A percentile compares a stretch with the other conserved stretches of the same genome.
These are phyloP conservation scores for Xylaria longipes DNA, from an alignment of 495 filamentous ascomycete genomes.

Conservation along the genomic window DNA sequence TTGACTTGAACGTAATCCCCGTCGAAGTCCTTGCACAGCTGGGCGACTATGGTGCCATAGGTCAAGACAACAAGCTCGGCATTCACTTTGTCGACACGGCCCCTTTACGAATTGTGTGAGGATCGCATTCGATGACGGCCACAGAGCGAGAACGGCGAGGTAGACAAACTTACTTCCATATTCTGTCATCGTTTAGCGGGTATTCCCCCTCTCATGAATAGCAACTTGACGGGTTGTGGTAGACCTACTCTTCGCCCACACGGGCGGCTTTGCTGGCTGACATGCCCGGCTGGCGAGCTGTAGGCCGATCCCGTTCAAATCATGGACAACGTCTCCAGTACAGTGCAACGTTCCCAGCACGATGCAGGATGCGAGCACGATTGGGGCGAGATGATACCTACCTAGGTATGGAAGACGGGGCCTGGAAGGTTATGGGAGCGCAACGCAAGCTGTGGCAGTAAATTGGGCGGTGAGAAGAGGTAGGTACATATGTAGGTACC, in stretches of 20 bases:
- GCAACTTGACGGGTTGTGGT: slow-evolving; percentile 1
- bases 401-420: background rate
- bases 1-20: slow-evolving; percentile 93
- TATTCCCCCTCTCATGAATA: background rate
- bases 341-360: slow-evolving; percentile 1
- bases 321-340: slow-evolving; percentile 29
- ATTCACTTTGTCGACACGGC: slow-evolving; percentile 74
- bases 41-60: slow-evolving; percentile 96
- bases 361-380: background rate
- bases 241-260: slow-evolving; percentile 93
- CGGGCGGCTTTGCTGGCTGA: slow-evolving; percentile 89
- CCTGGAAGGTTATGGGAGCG: background rate
- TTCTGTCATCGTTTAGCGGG: slow-evolving; percentile 61
- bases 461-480: slow-evolving; percentile 17
- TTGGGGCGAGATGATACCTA: background rate
- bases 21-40: slow-evolving; percentile 95
- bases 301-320: slow-evolving; percentile 25
- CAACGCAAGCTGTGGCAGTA: slow-evolving; percentile 20
- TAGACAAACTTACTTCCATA: slow-evolving; percentile 90
- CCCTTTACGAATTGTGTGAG: slow-evolving; percentile 49
- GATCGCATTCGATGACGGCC: background rate
- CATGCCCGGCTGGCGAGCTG: slow-evolving; percentile 57
- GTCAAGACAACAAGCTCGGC: slow-evolving; percentile 96
- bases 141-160: slow-evolving; percentile 1
- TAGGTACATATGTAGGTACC: background rate